These are phyloP conservation scores for Cubamyces sp. DNA, from an alignment of 768 basidiomycete species.

Conservation along the genomic window DNA sequence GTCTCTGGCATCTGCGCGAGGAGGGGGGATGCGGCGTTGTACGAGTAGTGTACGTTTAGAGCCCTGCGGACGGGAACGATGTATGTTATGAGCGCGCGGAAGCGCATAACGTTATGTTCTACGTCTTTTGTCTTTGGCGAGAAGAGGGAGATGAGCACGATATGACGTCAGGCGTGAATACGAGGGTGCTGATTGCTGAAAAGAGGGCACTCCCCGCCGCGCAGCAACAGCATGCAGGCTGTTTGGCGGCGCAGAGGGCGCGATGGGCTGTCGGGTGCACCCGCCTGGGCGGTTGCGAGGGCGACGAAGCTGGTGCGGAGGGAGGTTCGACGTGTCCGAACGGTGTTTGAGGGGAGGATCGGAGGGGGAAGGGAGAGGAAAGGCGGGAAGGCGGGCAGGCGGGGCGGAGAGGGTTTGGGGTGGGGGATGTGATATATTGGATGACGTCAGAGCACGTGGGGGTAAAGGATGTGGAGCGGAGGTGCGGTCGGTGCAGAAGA, in stretches of 20 bases:
- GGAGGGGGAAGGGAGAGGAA: background rate
- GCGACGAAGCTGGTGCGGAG: too few relatives aligned
- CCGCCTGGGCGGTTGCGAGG: too few relatives aligned
- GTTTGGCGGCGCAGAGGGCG: too few relatives aligned
- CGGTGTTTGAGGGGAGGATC: background rate
- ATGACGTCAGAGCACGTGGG: slow-evolving; percentile 25
- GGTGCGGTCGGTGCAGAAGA: background rate
- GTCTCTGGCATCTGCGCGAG: background rate
- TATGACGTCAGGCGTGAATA: slow-evolving; percentile 22
- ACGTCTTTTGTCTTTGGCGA: background rate
- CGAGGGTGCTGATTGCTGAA: slow-evolving; percentile 19
- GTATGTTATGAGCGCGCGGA: background rate
- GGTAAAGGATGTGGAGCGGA: background rate
- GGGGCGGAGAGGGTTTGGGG: slow-evolving; percentile 13
- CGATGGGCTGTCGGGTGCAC: too few relatives aligned
- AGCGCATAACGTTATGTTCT: slow-evolving; percentile 4
- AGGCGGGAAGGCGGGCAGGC: background rate
- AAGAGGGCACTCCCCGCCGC: background rate
- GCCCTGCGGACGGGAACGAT: background rate
- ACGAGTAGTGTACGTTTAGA: slow-evolving; percentile 9
- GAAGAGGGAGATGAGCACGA: slow-evolving; percentile 11
- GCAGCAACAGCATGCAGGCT: too few relatives aligned
- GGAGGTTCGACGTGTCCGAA: too few relatives aligned
- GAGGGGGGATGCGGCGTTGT: background rate
- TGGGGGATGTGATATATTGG: background rate